Evolutionary conservation across 2,329 filamentous ascomycete genomes (phyloP), one percentile per base, ranked within the genome.

Genomic region (Aspergillus sp.): DNA sequence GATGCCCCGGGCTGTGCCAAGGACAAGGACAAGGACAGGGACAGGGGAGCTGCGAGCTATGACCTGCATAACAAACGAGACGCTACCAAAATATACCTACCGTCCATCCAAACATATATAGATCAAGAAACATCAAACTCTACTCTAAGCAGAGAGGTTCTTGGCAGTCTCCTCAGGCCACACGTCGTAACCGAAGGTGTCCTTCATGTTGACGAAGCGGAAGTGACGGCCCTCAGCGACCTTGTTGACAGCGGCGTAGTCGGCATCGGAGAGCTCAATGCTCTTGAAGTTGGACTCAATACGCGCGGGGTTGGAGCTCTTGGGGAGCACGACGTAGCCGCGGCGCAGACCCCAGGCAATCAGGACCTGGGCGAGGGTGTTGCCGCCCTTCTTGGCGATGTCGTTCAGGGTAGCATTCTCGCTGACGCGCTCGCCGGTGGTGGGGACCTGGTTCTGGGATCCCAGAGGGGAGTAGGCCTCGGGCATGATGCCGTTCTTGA

Each of bases 171-270:
- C 84, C 68, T 86, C 83, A 0, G 85, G 80, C 86, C 85, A 88
- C 50, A 90, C 83, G 66, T 91, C 80, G 70, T 89, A 90, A 6
- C 89, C 89, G 72, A 91, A 91, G 1, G 86, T 90, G 63, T 90
- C 88, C 81, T 90, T 91, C 88, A 91, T 91, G 77, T 91, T 90
- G 58, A 91, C 88, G 68, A 91, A 91, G 39, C 89, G 84, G 24
- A 82, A 84, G 73, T 89, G 85, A 52, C 88, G 81, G 37, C 85
- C 85, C 70, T 84, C 80, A 1, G 87, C 86, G 7, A 90, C 87
- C 60, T 79, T 69, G 74, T 88, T 82, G 54, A 89, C 80, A 14
- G 81, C 85, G 60, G 80, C 77, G 66, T 87, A 82, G 64, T 88
- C 83, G 55, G 81, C 79, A 40, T 82, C 78, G 45, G 77, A 75